Conservation (phyloP, 1,139 yeast genomes). For the Diutina catenulata region DNA sequence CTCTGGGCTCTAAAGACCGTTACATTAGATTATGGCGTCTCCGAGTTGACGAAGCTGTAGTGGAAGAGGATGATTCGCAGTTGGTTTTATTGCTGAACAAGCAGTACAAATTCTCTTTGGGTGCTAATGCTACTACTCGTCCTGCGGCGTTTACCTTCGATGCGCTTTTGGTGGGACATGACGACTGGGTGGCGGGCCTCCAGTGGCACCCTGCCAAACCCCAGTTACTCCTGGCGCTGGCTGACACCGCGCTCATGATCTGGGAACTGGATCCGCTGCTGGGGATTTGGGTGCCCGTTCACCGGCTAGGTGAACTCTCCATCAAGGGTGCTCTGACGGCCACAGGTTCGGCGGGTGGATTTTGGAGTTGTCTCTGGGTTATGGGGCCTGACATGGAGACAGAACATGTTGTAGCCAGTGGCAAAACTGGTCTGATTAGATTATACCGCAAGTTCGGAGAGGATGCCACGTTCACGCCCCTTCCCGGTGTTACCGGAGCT, state of each 20-base stretch:
- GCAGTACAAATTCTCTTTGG: slow-evolving; percentile 44
- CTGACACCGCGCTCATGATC: slow-evolving; percentile 90
- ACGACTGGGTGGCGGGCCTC: slow-evolving; percentile 89
- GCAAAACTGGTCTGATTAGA: slow-evolving; percentile 90
- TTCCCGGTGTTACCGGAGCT: slow-evolving; percentile 66
- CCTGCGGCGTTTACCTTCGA: slow-evolving; percentile 64
- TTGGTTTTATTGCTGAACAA: slow-evolving; percentile 51
- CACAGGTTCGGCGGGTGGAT: slow-evolving; percentile 96
- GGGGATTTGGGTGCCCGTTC: slow-evolving; percentile 82
- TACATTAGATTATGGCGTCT: slow-evolving; percentile 82
- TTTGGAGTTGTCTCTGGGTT: slow-evolving; percentile 87
- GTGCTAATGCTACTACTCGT: slow-evolving; percentile 9
- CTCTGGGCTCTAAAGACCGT: slow-evolving; percentile 84
- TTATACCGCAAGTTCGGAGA: slow-evolving; percentile 36
- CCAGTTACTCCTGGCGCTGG: slow-evolving; percentile 72
- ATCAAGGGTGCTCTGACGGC: slow-evolving; percentile 97
- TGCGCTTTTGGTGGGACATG: slow-evolving; percentile 94
- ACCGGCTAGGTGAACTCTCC: slow-evolving; percentile 82
- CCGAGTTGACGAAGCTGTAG: slow-evolving; percentile 41
- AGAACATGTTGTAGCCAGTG: slow-evolving; percentile 61
- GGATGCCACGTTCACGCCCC: slow-evolving; percentile 19
- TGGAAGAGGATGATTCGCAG: slow-evolving; percentile 43
- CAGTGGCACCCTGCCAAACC: slow-evolving; percentile 62
- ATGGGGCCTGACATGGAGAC: slow-evolving; percentile 19
- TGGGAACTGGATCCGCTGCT: slow-evolving; percentile 86